Evolutionary conservation across 371 early-diverging fungal genomes (phyloP).

Genomic region (Rhizopus delemar): DNA sequence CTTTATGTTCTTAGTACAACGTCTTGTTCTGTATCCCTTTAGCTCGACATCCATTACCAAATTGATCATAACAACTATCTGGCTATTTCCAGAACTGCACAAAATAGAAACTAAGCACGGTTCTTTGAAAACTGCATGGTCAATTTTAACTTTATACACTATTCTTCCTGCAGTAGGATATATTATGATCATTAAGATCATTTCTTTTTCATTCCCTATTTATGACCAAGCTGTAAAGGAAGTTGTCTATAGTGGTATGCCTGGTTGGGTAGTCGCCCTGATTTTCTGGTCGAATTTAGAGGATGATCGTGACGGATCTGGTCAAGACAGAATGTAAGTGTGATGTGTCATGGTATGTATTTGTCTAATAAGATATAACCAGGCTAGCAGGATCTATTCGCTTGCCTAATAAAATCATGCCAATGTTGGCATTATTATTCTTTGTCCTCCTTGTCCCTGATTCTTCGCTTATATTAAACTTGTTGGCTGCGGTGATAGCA

Average conservation of each 20-base stretch:
- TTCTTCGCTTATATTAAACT: slow-evolving; percentile 22
- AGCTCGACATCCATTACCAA: slow-evolving; percentile 12
- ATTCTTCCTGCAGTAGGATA: slow-evolving; percentile 21
- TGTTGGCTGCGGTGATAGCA: slow-evolving; percentile 10
- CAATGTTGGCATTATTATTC: slow-evolving; percentile 22
- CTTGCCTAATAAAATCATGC: slow-evolving; percentile 27
- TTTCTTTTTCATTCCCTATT: neutral
- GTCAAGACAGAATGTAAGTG: slow-evolving; percentile 26
- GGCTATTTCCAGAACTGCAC: slow-evolving; percentile 21
- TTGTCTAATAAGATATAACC: neutral
- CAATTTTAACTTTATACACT: slow-evolving; percentile 12
- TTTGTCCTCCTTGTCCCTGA: slow-evolving; percentile 30
- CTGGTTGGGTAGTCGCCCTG: slow-evolving; percentile 30
- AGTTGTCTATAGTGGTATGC: slow-evolving; percentile 17
- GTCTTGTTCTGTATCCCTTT: slow-evolving; percentile 26
- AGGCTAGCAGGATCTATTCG: slow-evolving; percentile 35
- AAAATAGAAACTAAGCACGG: slow-evolving; percentile 23
- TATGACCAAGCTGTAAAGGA: neutral
- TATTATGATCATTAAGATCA: neutral
- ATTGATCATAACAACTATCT: slow-evolving; percentile 12
- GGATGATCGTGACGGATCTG: slow-evolving; percentile 10
- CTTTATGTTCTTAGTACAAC: slow-evolving; percentile 10
- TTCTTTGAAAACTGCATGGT: slow-evolving; percentile 18
- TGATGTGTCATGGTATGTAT: neutral
- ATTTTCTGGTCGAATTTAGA: slow-evolving; percentile 25